phyloP scores from a whole-genome alignment of 371 early-diverging fungal genomes.

The Mucor indicus region DNA sequence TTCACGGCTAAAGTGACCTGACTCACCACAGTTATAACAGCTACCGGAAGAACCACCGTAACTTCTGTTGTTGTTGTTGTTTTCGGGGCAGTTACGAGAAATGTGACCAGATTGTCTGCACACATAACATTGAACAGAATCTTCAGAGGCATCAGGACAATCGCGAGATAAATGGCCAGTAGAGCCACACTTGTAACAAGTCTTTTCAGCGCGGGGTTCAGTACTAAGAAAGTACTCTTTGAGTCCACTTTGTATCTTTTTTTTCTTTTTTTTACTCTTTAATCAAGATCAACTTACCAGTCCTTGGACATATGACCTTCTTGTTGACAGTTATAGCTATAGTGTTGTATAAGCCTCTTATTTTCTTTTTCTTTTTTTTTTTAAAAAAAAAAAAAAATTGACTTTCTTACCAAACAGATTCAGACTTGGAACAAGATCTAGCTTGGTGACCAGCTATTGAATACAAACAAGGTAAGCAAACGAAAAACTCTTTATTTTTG shows the following conservation, averaged over 20 bases:
- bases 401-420: conserved; percentile 55
- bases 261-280: too few relatives aligned
- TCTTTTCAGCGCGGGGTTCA: conserved; percentile 57
- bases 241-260: too few relatives aligned
- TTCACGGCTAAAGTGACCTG: conserved; percentile 50
- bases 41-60: conserved; percentile 23
- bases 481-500: conserved; percentile 1
- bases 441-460: conserved; percentile 64
- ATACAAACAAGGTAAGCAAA: conserved; percentile 12
- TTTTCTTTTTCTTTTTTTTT: not conserved
- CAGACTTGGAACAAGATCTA: conserved; percentile 53
- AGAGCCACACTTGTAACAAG: conserved; percentile 61
- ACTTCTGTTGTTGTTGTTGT: conserved; percentile 14
- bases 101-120: conserved; percentile 61
- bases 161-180: conserved; percentile 61
- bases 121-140: not conserved
- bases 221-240: conserved; percentile 45
- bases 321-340: conserved; percentile 61
- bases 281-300: conserved; percentile 33
- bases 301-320: conserved; percentile 59
- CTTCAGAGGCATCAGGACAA: conserved; percentile 46
- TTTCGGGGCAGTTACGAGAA: conserved; percentile 59
- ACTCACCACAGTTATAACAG: conserved; percentile 60
- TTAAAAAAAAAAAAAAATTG: not conserved
- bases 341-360: not conserved